Percentiles rank a stretch among this genome's conserved stretches.
Conservation (phyloP, 208 protist genomes). For the Trypanosoma cruzi region DNA sequence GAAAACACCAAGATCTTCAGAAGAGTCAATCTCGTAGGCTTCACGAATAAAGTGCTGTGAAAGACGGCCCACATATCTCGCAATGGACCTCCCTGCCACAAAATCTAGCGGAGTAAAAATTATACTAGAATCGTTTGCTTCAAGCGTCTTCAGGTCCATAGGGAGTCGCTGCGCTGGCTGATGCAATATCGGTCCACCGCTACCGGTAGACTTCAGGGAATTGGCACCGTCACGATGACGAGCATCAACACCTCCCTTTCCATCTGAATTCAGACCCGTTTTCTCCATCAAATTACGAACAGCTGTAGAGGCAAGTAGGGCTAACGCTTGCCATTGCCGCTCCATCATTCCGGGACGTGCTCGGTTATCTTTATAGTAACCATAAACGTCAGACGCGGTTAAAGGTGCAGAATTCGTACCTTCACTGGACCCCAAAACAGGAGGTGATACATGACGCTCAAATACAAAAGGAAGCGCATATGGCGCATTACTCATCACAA, state of each 20-base stretch:
- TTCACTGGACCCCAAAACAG: constrained; percentile 18
- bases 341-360: constrained; percentile 21
- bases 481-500: constrained; percentile 67
- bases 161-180: constrained; percentile 40
- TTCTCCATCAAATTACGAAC: constrained; percentile 30
- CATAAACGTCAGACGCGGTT: constrained; percentile 4
- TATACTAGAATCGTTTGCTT: constrained; percentile 40
- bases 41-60: constrained; percentile 94
- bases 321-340: constrained; percentile 24
- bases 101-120: constrained; percentile 82
- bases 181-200: constrained; percentile 33
- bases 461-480: constrained; percentile 78
- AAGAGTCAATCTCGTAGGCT: constrained; percentile 47
- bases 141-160: constrained; percentile 36
- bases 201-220: constrained; percentile 13
- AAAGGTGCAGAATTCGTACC: constrained; percentile 1
- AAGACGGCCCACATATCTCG: constrained; percentile 85
- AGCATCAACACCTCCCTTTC: constrained; percentile 19
- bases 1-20: constrained; percentile 61
- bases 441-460: constrained; percentile 37
- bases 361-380: constrained; percentile 15
- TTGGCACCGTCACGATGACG: neutral
- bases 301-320: constrained; percentile 24
- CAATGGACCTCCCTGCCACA: constrained; percentile 77
- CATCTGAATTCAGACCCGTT: constrained; percentile 9